Evolutionary conservation across 768 basidiomycete genomes (phyloP), one percentile per base, ranked within the genome.

Genomic region (Cystoderma amianthinum): DNA sequence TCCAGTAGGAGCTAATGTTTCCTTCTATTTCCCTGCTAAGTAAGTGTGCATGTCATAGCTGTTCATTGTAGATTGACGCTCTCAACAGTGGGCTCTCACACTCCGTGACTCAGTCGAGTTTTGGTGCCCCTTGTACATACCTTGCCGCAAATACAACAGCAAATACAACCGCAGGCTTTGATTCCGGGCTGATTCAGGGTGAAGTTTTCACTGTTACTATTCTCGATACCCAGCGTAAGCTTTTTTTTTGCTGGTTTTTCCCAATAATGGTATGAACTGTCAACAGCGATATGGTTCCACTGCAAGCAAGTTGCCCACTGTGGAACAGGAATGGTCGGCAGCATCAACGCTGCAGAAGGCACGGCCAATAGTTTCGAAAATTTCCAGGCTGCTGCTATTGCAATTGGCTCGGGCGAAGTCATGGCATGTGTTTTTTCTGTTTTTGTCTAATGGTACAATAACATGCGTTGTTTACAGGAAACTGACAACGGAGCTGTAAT

Each of bases 211-310:
- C 64, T 22, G 64, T 79, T 43, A 68, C 59, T 36, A 65, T 80
- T 48, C 68, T 65, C 15, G 67, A 67, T 49, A 62, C 63, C 2
- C 44, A 64, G 30, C 76, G 74, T 76, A 49, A 48, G 72, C 55
- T n/a, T n/a, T n/a, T n/a, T n/a, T n/a, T 4, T 10, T 35, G 20
- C n/a, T 30, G 30, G 21, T n/a, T 36, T 44, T 30, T 3, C n/a
- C n/a, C n/a, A n/a, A n/a, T n/a, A n/a, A n/a, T n/a, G n/a, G n/a
- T n/a, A n/a, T n/a, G n/a, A n/a, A n/a, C n/a, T n/a, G n/a, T n/a
- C n/a, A n/a, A n/a, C n/a, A 78, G 74, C 75, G 15, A 71, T 79
- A 42, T 79, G 69, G 69, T 77, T 69, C 70, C 69, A 70, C 52
- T 77, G 76, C 63, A 74, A 76, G 54, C 56, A 61, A 42, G 62